These are phyloP conservation scores for Wickerhamiella parazyma DNA, from an alignment of 805 yeast species.

Conservation along the genomic window DNA sequence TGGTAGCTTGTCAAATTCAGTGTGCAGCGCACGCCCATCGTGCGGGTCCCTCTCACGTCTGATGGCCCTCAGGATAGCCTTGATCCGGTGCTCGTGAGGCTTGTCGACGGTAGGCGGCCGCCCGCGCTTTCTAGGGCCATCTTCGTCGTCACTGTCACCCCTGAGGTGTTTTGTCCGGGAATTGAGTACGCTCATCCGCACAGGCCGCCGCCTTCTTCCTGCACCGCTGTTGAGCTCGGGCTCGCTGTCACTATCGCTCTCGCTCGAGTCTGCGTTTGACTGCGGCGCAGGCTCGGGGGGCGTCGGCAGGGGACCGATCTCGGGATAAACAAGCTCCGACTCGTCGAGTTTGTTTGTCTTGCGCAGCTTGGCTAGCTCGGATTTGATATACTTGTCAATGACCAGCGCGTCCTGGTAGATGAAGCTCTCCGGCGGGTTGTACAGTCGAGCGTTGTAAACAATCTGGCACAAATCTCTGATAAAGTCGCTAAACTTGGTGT, in stretches of 20 bases:
- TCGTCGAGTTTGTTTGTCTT: slow-evolving; percentile 28
- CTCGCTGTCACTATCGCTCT: slow-evolving; percentile 19
- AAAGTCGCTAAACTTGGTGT: slow-evolving; percentile 52
- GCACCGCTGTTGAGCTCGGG: slow-evolving; percentile 22
- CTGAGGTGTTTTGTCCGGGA: slow-evolving; percentile 17
- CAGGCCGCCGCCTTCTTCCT: slow-evolving; percentile 18
- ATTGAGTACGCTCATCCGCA: slow-evolving; percentile 18
- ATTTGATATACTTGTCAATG: slow-evolving; percentile 38
- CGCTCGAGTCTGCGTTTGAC: slow-evolving; percentile 11
- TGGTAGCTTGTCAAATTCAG: slow-evolving; percentile 70
- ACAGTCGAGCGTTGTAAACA: slow-evolving; percentile 79
- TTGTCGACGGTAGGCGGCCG: slow-evolving; percentile 84
- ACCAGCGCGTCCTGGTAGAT: slow-evolving; percentile 57
- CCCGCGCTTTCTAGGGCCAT: slow-evolving; percentile 56
- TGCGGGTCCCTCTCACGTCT: slow-evolving; percentile 53
- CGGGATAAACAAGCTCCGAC: slow-evolving; percentile 38
- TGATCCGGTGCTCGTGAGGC: slow-evolving; percentile 85
- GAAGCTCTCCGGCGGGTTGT: slow-evolving; percentile 55
- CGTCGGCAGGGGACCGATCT: slow-evolving; percentile 52
- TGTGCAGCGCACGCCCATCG: slow-evolving; percentile 36
- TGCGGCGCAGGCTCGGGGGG: not conserved
- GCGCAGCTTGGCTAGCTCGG: slow-evolving; percentile 36
- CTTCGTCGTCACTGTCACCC: slow-evolving; percentile 23
- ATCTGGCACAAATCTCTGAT: slow-evolving; percentile 69
- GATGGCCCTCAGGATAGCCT: slow-evolving; percentile 67